Evolutionary conservation across 768 basidiomycete genomes (phyloP).

Genomic region (Pleurotus cornucopiae): DNA sequence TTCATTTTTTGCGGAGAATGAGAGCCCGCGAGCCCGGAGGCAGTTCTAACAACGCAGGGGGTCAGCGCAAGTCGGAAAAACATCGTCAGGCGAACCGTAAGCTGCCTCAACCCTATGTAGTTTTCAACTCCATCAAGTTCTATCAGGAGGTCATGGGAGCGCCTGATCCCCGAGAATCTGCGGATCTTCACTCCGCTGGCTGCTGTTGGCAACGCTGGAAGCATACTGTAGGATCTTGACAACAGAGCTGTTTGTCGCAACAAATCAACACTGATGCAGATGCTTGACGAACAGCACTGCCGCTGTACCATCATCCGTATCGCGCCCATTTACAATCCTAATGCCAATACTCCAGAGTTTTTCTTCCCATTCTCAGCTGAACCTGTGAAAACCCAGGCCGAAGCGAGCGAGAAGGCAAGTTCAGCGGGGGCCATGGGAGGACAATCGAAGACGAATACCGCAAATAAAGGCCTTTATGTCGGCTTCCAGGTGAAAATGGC

Average conservation of each 20-base stretch:
- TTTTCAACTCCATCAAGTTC: no score
- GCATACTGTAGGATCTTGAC: background rate
- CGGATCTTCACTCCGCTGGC: no score
- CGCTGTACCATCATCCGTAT: background rate
- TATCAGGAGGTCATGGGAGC: no score
- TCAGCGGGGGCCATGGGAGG: background rate
- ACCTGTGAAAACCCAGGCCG: background rate
- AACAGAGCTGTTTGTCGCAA: slow-evolving; percentile 6
- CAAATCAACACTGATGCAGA: background rate
- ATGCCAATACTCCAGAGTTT: background rate
- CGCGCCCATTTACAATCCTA: background rate
- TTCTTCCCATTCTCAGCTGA: background rate
- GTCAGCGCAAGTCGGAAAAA: no score
- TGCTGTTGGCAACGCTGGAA: no score
- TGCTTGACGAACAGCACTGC: background rate
- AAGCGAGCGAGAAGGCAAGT: background rate
- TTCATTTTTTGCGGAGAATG: no score
- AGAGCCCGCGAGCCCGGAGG: no score
- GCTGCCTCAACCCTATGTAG: no score
- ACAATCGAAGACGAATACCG: background rate
- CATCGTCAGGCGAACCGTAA: no score
- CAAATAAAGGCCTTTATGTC: background rate
- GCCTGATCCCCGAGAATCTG: no score
- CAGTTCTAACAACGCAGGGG: no score
- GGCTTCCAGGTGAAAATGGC: slow-evolving; percentile 1